Conservation (phyloP, 139 green algal species). For the Coccomyxa sp. region DNA sequence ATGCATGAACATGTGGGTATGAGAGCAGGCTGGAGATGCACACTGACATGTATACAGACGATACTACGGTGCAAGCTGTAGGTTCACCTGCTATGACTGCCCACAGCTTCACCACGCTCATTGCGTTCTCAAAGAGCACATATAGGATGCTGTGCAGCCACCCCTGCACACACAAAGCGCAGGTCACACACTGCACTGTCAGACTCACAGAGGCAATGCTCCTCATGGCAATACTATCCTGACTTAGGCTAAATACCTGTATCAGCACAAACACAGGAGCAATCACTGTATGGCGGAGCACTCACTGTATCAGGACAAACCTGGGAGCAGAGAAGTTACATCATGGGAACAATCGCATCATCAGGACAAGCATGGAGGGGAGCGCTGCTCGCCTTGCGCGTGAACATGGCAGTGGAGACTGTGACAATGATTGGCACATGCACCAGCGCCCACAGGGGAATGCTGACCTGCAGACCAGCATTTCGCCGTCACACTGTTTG, state of each 20-base stretch:
- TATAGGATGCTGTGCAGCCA: constrained; percentile 60
- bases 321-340: not conserved
- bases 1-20: too few relatives aligned
- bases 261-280: not conserved
- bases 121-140: constrained; percentile 84
- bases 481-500: too few relatives aligned
- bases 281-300: too few relatives aligned
- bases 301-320: too few relatives aligned
- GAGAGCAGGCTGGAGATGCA: too few relatives aligned
- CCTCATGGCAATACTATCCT: too few relatives aligned
- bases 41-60: too few relatives aligned
- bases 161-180: constrained; percentile 9
- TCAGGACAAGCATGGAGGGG: not conserved
- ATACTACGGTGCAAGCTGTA: not conserved
- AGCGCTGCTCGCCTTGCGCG: constrained; percentile 28
- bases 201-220: too few relatives aligned
- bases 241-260: too few relatives aligned
- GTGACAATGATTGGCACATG: constrained; percentile 69
- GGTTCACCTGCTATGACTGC: constrained; percentile 54
- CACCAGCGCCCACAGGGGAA: constrained; percentile 70
- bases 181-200: too few relatives aligned
- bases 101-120: constrained; percentile 75
- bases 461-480: constrained; percentile 40
- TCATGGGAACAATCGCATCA: too few relatives aligned
- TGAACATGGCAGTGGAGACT: constrained; percentile 65